Conservation (phyloP, 1,284 basidiomycete genomes). For the Boletus austroedulis region DNA sequence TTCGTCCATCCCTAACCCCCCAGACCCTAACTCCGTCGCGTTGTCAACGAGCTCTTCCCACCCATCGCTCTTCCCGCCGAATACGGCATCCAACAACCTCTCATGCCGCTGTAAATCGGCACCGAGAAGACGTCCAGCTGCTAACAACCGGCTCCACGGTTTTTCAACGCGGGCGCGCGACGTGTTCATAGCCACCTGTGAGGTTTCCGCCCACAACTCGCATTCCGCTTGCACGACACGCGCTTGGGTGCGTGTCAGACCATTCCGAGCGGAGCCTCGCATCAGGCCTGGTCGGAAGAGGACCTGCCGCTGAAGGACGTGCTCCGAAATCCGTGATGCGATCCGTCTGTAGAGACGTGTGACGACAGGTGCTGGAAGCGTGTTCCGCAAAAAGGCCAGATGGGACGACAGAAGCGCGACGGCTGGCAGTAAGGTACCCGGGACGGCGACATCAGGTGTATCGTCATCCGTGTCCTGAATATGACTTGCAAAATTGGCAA, state of each 20-base stretch:
- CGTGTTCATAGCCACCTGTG: conserved; percentile 51
- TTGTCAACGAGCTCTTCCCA: conserved; percentile 33
- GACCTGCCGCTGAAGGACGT: conserved; percentile 80
- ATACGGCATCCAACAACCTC: conserved; percentile 15
- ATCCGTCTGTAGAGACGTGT: conserved; percentile 69
- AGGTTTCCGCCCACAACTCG: conserved; percentile 77
- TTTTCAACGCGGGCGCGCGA: conserved; percentile 49
- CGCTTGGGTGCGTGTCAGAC: conserved; percentile 47
- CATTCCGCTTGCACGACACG: conserved; percentile 60
- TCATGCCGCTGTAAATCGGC: conserved; percentile 39
- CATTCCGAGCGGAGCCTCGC: conserved; percentile 21
- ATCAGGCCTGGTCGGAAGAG: conserved; percentile 71
- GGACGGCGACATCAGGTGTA: conserved; percentile 50
- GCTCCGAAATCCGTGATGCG: conserved; percentile 61
- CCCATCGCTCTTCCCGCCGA: conserved; percentile 16
- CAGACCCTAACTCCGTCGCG: conserved; percentile 27
- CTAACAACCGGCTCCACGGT: conserved; percentile 70
- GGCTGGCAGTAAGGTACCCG: conserved; percentile 66
- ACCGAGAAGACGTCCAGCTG: conserved; percentile 64
- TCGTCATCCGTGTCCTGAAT: conserved; percentile 21
- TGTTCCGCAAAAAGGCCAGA: conserved; percentile 58
- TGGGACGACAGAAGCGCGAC: conserved; percentile 74
- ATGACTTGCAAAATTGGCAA: conserved; percentile 16
- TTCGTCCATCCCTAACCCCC: conserved; percentile 26
- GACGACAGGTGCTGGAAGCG: conserved; percentile 54